phyloP scores from a whole-genome alignment of 2,329 filamentous ascomycete genomes.

The Talaromyces sp. region DNA sequence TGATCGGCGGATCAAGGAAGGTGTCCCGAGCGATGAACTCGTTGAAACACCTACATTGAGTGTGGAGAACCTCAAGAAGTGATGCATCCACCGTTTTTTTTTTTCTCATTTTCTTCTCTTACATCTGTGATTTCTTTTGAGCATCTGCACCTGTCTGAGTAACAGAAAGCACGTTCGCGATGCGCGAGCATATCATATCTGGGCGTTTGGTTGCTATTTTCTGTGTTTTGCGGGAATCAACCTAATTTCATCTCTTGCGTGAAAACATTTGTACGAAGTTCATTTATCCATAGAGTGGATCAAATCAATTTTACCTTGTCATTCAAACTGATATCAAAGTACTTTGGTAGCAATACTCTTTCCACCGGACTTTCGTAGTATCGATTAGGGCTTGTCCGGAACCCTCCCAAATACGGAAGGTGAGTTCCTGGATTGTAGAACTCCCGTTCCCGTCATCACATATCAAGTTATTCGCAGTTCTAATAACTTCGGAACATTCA shows the following conservation, averaged over 20 bases:
- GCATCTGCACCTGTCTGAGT: neutral
- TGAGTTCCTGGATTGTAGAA: neutral
- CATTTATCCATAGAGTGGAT: neutral
- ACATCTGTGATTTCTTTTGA: neutral
- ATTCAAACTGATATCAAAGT: neutral
- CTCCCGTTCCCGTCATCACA: too few relatives aligned
- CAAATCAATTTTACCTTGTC: neutral
- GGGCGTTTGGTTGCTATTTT: neutral
- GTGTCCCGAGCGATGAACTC: conserved; percentile 55
- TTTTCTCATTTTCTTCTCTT: neutral
- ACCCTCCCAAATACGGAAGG: neutral
- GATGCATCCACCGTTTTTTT: conserved; percentile 13
- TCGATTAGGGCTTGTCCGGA: neutral
- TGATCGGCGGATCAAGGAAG: conserved; percentile 60
- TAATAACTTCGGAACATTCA: too few relatives aligned
- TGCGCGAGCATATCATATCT: neutral
- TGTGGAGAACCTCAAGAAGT: conserved; percentile 60
- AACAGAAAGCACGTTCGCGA: neutral
- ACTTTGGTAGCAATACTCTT: neutral
- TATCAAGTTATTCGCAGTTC: too few relatives aligned
- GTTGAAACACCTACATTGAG: conserved; percentile 63
- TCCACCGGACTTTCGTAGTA: neutral
- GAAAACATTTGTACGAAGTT: neutral
- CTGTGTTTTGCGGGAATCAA: neutral
- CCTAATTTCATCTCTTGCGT: neutral